Evolutionary conservation across 208 protist genomes (phyloP).

Genomic region (Leishmania tropica): DNA sequence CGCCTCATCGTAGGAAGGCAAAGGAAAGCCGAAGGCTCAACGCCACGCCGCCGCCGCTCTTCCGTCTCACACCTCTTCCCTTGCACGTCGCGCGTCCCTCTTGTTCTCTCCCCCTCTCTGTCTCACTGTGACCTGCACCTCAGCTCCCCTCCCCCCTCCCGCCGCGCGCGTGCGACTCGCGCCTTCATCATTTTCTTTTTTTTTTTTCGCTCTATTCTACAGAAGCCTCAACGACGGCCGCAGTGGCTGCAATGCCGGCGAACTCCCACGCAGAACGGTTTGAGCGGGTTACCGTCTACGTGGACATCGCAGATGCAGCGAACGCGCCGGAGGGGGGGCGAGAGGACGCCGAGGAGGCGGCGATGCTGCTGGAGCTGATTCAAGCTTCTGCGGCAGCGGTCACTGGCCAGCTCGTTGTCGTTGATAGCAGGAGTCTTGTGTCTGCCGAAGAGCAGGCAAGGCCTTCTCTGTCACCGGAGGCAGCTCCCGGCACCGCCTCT

Average conservation of each 20-base stretch:
- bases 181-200: not conserved
- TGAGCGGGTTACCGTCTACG: constrained; percentile 27
- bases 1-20: not conserved
- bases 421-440: not conserved
- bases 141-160: not conserved
- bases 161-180: not conserved
- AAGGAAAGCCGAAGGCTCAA: not conserved
- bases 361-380: constrained; percentile 1
- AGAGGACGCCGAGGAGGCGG: not conserved
- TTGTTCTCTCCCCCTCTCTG: not conserved
- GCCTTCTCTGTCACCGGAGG: not conserved
- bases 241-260: not conserved
- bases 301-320: constrained; percentile 5
- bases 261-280: constrained; percentile 13
- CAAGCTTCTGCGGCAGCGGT: constrained; percentile 3
- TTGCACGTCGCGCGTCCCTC: too few species aligned
- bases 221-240: not conserved
- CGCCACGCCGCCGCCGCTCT: not conserved
- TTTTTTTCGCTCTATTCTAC: not conserved
- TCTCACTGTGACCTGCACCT: too few species aligned
- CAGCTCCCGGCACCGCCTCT: not conserved
- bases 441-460: not conserved
- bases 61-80: not conserved
- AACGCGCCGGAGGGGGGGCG: not conserved
- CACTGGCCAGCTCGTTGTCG: not conserved